Base-by-base conservation (phyloP, 768 basidiomycete genomes). In the Lactarius sanguifluus region DNA sequence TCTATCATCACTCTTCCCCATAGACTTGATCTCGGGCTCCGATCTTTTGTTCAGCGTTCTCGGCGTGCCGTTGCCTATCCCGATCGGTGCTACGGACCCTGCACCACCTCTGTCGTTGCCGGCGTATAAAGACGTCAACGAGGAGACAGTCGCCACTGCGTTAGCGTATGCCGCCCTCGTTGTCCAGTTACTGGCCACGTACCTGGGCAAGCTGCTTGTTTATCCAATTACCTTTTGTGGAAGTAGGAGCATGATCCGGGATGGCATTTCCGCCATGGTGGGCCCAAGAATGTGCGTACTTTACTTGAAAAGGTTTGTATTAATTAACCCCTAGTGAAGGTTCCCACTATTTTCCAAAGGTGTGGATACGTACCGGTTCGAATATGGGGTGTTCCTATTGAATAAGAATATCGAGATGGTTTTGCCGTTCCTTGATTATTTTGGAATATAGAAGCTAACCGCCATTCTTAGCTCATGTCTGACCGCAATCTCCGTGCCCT, bases 361-460 rank as follows among this genome's bases (percentile, higher is more conserved):
- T 5, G 96, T 98, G 65, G 97, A 98, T 75, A 91, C 90, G 52
- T 98, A 98, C 77, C 84, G 97, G 30, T 99, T 96, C 73, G 96
- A 98, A 76, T 99, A 98, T 79, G 97, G 89, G 4, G 96, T 98
- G 5, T 98, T 95, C 76, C 78, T 99, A 50, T 81, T 98, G 38
- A 99, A 99, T 80, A 99, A 98, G 77, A 83, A 99, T 76, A 95
- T 99, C 70, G 96, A 99, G 79, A 82, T 95, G 85, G 95, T 52
- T 96, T 15, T 67, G 83, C 69, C 50, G 34, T 59, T 13, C 66
- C 25, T 60, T 34, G 34, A 52, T 16, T 30, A 52, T 5, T 59
- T 59, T 52, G 45, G 59, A 30, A 55, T 38, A 30, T 34, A 56
- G 54, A 66, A 64, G 52, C 54, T 54, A 47, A 57, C 57, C 47